A percentile compares a stretch with the other conserved stretches of the same genome.
Evolutionary conservation across 345 rosid species (phyloP).

Genomic region (Cardamine chenopodiifolia): DNA sequence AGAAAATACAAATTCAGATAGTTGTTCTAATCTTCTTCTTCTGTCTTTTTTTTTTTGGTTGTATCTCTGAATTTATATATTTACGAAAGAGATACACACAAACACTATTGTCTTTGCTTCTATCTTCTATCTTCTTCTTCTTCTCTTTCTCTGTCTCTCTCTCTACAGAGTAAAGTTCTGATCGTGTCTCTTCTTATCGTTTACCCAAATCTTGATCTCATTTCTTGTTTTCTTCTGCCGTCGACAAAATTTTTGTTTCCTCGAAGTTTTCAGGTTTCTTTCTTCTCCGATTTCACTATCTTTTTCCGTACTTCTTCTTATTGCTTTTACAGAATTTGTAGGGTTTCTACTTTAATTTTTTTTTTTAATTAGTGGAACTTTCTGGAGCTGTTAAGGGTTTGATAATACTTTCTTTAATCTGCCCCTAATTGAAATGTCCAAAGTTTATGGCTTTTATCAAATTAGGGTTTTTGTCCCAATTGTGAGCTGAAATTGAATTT

Average conservation of each 20-base stretch:
- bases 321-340: conserved; percentile 25
- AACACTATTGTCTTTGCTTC: conserved; percentile 29
- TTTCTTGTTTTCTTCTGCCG: conserved; percentile 44
- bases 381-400: neutral
- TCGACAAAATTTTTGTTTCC: conserved; percentile 3
- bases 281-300: conserved; percentile 32
- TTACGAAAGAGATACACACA: conserved; percentile 19
- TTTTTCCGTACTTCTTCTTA: neutral
- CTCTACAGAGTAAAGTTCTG: conserved; percentile 53
- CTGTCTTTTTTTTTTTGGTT: neutral
- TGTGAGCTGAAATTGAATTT: conserved; percentile 23
- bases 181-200: conserved; percentile 53
- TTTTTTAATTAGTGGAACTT: neutral
- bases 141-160: too few relatives aligned
- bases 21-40: conserved; percentile 11
- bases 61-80: conserved; percentile 29
- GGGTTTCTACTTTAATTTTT: neutral
- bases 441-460: conserved; percentile 20
- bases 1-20: conserved; percentile 28
- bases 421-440: neutral
- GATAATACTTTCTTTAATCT: neutral
- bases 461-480: conserved; percentile 26
- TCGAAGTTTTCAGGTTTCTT: conserved; percentile 30
- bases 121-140: conserved; percentile 24
- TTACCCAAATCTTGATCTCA: conserved; percentile 43